Base-by-base conservation (phyloP, 2,329 filamentous ascomycete genomes). In the Leptographium flavum region DNA sequence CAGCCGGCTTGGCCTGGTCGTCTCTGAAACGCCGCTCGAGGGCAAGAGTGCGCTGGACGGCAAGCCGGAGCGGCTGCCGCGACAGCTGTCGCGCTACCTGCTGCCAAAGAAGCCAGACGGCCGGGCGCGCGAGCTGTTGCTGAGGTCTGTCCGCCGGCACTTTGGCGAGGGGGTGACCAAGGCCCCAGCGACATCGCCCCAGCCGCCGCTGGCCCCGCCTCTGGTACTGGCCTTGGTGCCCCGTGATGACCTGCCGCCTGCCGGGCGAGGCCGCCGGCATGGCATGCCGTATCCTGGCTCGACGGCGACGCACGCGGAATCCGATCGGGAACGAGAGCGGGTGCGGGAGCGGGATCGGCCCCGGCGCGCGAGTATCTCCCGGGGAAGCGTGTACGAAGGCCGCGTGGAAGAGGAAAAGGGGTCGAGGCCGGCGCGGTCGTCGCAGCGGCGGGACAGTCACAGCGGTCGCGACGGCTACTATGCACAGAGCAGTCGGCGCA, bases 61-160 rank as follows among this genome's bases (percentile, higher is more conserved):
- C 40, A 74, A 70, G 50, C 76, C 73, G 11, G 83, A 88, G 59
- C 70, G 83, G 3, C 80, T 93, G 45, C 87, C 87, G 0, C 87
- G 85, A 51, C 80, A 87, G 53, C 70, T 94, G 3, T 80, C 84
- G 1, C 70, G 86, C 35, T 72, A 81, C 43, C 67, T 92, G 4
- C 74, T 94, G 33, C 87, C 87, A 0, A 64, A 66, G 0, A 59
- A 61, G 8, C 67, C 73, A 1, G 76, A 86, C 52, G 55, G 70
- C 0, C 64, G 72, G 28, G 65, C 74, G 1, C 72, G 76, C 45
- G 73, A 79, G 49, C 63, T 75, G 19, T 63, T 88, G 9, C 73
- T 79, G 17, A 68, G 73, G 37, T 71, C 74, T 2, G 66, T 88
- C 17, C 66, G 67, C 27, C 66, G 70, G 22, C 69, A 64, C 30